phyloP scores from a whole-genome alignment of 768 basidiomycete species.

The Boletellus sp. region DNA sequence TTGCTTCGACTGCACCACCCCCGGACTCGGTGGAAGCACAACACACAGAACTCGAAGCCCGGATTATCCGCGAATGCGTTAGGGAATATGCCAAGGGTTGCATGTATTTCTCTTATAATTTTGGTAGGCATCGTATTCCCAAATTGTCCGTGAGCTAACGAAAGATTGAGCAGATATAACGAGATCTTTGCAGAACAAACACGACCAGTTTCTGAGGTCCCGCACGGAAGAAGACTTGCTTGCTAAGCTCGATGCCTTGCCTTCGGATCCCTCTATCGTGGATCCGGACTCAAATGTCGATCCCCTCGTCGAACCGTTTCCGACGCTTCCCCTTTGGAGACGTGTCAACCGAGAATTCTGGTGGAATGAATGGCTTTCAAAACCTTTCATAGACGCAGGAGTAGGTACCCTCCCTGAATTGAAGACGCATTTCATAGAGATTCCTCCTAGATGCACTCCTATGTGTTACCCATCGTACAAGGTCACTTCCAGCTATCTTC shows the following conservation, averaged over 20 bases:
- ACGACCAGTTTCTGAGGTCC: conserved; percentile 56
- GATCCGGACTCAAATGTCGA: conserved; percentile 40
- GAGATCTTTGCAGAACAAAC: conserved; percentile 78
- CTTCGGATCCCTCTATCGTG: conserved; percentile 32
- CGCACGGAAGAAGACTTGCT: conserved; percentile 58
- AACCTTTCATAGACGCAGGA: conserved; percentile 83
- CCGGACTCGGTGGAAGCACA: conserved; percentile 63
- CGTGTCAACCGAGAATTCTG: conserved; percentile 88
- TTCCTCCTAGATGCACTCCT: conserved; percentile 63
- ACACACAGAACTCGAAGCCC: conserved; percentile 74
- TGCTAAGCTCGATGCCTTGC: conserved; percentile 51
- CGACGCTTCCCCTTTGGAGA: conserved; percentile 85
- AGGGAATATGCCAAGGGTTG: conserved; percentile 76
- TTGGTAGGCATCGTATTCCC: conserved; percentile 48
- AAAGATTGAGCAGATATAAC: conserved; percentile 58
- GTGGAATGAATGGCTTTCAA: conserved; percentile 92
- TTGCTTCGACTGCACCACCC: conserved; percentile 58
- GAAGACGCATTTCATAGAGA: not conserved
- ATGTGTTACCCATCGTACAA: conserved; percentile 89
- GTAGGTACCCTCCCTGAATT: conserved; percentile 40
- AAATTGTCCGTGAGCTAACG: not conserved
- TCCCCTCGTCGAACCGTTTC: conserved; percentile 64
- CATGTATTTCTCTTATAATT: conserved; percentile 88
- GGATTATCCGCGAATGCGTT: conserved; percentile 76
- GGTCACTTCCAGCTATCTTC: conserved; percentile 80